Evolutionary conservation across 2,329 filamentous ascomycete genomes (phyloP).

Genomic region (Aspergillus aculeatus): DNA sequence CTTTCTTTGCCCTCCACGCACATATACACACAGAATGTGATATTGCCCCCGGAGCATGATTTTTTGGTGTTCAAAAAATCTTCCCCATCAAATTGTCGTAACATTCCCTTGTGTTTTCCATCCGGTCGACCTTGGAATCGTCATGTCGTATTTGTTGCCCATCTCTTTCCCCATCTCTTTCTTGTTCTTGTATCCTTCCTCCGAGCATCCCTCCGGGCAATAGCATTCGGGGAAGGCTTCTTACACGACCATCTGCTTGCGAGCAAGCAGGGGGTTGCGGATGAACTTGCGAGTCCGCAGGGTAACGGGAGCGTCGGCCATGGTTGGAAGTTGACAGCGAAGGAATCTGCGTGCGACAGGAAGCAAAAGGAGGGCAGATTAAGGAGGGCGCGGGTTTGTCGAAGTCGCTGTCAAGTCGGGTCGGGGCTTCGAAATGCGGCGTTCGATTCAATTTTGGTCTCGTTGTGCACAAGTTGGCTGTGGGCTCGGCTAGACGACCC

Average conservation of each 20-base stretch:
- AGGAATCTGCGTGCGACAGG: constrained; percentile 31
- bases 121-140: not conserved
- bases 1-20: not conserved
- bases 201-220: constrained; percentile 5
- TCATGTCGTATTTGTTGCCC: not conserved
- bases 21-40: not conserved
- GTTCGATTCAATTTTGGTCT: constrained; percentile 33
- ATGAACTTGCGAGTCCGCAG: constrained; percentile 99
- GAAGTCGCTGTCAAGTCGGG: constrained; percentile 32
- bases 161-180: not conserved
- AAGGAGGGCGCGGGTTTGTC: constrained; percentile 25
- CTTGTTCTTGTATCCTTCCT: not conserved
- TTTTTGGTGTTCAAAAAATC: no score
- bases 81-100: not conserved
- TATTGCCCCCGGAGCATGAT: not conserved
- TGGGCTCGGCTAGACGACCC: constrained; percentile 45
- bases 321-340: constrained; percentile 60
- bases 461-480: constrained; percentile 26
- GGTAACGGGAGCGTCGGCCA: constrained; percentile 80
- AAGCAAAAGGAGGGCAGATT: constrained; percentile 24
- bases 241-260: constrained; percentile 99
- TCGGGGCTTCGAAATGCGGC: constrained; percentile 26
- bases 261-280: constrained; percentile 96
- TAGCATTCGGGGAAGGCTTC: constrained; percentile 55
- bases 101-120: not conserved